phyloP scores from a whole-genome alignment of 768 basidiomycete species.

The Dentipellis fragilis region DNA sequence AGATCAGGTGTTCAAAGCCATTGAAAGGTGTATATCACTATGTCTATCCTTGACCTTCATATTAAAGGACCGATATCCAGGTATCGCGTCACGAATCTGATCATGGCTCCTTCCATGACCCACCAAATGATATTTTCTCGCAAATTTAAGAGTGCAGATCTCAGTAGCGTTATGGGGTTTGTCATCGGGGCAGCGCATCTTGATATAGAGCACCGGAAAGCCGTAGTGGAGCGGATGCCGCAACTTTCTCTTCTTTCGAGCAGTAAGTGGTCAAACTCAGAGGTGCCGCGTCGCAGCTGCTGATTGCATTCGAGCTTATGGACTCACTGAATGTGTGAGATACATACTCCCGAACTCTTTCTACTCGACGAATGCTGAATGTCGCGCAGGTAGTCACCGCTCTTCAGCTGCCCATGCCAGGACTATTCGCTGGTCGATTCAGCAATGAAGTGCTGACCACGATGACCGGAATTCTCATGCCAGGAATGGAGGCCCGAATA shows the following conservation, averaged over 20 bases:
- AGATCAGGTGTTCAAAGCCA: conserved; percentile 36
- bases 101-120: not conserved
- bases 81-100: not conserved
- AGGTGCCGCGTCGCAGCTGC: not conserved
- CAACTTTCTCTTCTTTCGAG: not conserved
- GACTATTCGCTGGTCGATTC: conserved; percentile 2
- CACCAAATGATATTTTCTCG: conserved; percentile 4
- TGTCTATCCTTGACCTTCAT: no score
- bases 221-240: not conserved
- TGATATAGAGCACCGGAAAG: not conserved
- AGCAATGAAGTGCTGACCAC: conserved; percentile 21
- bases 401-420: not conserved
- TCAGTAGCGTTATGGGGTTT: not conserved
- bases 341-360: not conserved
- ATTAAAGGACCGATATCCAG: no score
- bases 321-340: conserved; percentile 17
- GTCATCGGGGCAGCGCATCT: not conserved
- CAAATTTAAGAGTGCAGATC: not conserved
- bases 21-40: no score
- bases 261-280: not conserved
- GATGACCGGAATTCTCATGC: conserved; percentile 47
- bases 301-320: conserved; percentile 42
- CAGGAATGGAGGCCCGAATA: conserved; percentile 57
- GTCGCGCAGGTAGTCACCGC: not conserved
- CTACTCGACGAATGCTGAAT: not conserved